Conservation (phyloP, 2,329 filamentous ascomycete species). For the Exophiala sp. region DNA sequence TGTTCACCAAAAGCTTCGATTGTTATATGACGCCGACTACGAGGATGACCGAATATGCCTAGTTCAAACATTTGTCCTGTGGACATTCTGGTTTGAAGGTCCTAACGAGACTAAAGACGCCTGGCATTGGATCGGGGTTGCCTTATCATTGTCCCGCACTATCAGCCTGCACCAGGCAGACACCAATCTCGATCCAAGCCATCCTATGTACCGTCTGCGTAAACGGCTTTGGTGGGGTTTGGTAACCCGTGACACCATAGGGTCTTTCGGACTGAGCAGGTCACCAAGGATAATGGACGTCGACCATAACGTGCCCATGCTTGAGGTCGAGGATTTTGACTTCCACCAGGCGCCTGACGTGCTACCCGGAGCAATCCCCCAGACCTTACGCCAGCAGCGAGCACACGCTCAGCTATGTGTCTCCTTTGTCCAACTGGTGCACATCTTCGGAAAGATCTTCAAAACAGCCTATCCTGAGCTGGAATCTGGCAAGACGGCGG, state of each 20-base stretch:
- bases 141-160: slow-evolving; percentile 85
- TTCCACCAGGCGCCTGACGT: slow-evolving; percentile 38
- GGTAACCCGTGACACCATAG: slow-evolving; percentile 3
- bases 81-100: slow-evolving; percentile 97
- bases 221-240: slow-evolving; percentile 13
- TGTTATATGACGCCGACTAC: slow-evolving; percentile 92
- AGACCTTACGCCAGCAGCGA: not conserved
- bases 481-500: slow-evolving; percentile 1
- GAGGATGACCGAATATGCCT: slow-evolving; percentile 83
- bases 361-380: not conserved
- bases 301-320: slow-evolving; percentile 89
- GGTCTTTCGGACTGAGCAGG: slow-evolving; percentile 39
- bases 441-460: slow-evolving; percentile 5
- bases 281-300: slow-evolving; percentile 88
- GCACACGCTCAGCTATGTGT: slow-evolving; percentile 1
- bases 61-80: slow-evolving; percentile 82
- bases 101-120: slow-evolving; percentile 96
- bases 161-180: slow-evolving; percentile 55
- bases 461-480: slow-evolving; percentile 6
- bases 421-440: slow-evolving; percentile 1
- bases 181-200: not conserved
- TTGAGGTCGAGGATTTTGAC: slow-evolving; percentile 79
- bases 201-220: not conserved
- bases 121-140: slow-evolving; percentile 96
- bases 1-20: slow-evolving; percentile 74